Base-by-base conservation (phyloP, 768 basidiomycete genomes). In the Podaxis sp. region DNA sequence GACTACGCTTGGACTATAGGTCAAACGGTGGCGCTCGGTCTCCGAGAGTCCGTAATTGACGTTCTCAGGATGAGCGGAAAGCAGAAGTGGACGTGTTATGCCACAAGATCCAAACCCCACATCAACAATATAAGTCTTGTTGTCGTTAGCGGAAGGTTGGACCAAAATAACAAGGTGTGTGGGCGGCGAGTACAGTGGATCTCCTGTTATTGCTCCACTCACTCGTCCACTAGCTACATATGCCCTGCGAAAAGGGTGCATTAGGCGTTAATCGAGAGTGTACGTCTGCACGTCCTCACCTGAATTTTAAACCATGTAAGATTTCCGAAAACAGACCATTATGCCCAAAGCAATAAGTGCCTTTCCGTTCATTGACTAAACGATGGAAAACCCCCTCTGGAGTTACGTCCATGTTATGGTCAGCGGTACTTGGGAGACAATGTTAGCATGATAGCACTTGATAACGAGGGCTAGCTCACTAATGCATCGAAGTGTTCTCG, bases 401-500 rank as follows among this genome's bases (percentile, higher is more conserved):
- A 24, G 56, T 69, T 12, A 75, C 69, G 48, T 75, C 71, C 66
- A 74, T 68, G 3, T 41, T 26, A 53, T 73, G 73, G n/a, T 69
- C 64, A n/a, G 60, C 40, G n/a, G 71, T 65, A 36, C 72, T 75
- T 40, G 4, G 41, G 28, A 46, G 33, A 26, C 30, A 33, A 44
- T 8, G 11, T 37, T 12, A 51, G 24, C 36, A 15, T 17, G 12
- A 15, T 8, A 33, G 13, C n/a, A 17, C 12, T 7, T 20, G 28
- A 2, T 22, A 26, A 26, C 1, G n/a, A 22, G 30, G 60, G n/a
- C 20, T 10, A 15, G 67, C 76, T 61, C 62, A 77, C 77, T 77
- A 77, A 57, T 77, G 77, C 73, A 78, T 76, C 3, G 68, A 67
- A 0, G 73, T 76, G 46, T 76, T 77, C 62, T 79, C 77, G 56